Base-by-base conservation (phyloP, 1,139 yeast species). In the Blastobotrys petasosporus region DNA sequence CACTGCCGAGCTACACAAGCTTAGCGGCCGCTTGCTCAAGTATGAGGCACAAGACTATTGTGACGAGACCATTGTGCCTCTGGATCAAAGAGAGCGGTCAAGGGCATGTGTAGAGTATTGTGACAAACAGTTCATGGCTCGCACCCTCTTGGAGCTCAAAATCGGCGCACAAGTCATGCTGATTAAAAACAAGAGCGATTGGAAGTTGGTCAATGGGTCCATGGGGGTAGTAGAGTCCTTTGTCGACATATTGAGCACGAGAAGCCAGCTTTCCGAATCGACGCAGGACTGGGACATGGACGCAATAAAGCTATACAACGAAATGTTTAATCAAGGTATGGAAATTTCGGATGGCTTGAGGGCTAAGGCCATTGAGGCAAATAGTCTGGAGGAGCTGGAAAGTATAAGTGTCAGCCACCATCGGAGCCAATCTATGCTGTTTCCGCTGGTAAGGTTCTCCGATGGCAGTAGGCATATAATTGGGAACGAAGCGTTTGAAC, bases 91-190 rank as follows among this genome's bases (percentile, higher is more conserved):
- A n/a, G n/a, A n/a, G n/a, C n/a, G n/a, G n/a, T n/a, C n/a, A 20
- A 35, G 29, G 13, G 30, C 12, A 30, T 32, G 39, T 12, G n/a
- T n/a, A n/a, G 35, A 41, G 32, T 36, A 29, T 31, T 6, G 32
- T 28, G 39, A 40, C 12, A 16, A 12, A 10, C 71, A 71, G 50
- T 59, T 76, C 40, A 70, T 76, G 71, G 77, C 79, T 41, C 77
- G 72, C 42, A 60, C 68, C 41, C 57, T 52, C 25, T 57, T 79
- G 33, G 68, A 66, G 13, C 62, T 79, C 40, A 78, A 77, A 54
- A 72, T 75, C 39, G 79, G 77, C n/a, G 79, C 82, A 1, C 84
- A 79, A 56, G 85, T 79, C 3, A 76, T 79, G 77, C 69, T 75
- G 37, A 60, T 77, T 35, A 70, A 70, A 47, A 79, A 79, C 57